Conservation (phyloP, 2,329 filamentous ascomycete species). For the Scedosporium dehoogii region DNA sequence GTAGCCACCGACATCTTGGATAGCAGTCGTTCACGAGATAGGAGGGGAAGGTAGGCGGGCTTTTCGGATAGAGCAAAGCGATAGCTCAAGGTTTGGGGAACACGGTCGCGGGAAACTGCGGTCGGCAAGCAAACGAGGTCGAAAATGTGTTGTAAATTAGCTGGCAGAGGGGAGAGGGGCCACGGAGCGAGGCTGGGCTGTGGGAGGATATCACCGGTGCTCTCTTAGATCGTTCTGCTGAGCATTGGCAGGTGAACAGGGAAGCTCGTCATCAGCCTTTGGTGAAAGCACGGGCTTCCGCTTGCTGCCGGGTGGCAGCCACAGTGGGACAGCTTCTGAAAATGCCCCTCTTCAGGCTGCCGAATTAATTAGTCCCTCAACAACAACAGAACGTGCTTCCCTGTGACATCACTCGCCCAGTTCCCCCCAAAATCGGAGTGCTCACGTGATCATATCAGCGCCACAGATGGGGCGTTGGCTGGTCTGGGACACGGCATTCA, state of each 20-base stretch:
- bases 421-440: background rate
- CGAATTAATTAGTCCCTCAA: background rate
- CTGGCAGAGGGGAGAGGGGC: background rate
- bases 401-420: constrained; percentile 4
- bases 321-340: constrained; percentile 2
- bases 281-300: background rate
- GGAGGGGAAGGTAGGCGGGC: constrained; percentile 3
- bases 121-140: background rate
- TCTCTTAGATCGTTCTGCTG: background rate
- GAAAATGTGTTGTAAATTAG: background rate
- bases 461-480: background rate
- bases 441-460: background rate
- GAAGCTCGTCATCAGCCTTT: constrained; percentile 5
- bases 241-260: background rate
- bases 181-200: background rate
- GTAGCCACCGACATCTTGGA: constrained; percentile 67
- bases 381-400: background rate
- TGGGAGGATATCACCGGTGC: background rate
- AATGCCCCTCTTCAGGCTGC: background rate
- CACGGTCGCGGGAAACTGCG: background rate
- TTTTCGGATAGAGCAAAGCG: background rate
- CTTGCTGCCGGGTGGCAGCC: background rate
- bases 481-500: too few species aligned
- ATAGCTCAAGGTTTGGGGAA: background rate
- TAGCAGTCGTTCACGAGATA: constrained; percentile 16